These are phyloP conservation scores for Yamadazyma oceani DNA, from an alignment of 1,139 yeast genomes.

Conservation along the genomic window DNA sequence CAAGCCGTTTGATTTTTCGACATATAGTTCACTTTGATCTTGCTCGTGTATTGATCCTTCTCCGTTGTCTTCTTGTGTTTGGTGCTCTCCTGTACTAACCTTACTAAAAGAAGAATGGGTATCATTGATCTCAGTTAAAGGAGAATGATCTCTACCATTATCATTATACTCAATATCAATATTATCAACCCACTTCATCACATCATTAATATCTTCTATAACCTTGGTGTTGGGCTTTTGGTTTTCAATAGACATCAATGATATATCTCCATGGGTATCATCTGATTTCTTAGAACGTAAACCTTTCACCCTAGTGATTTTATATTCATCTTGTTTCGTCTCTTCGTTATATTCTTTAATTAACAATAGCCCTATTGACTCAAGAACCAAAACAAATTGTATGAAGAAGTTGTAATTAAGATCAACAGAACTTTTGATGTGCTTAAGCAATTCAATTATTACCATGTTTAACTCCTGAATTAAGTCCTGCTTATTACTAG, in stretches of 20 bases:
- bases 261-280: constrained; percentile 22
- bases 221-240: constrained; percentile 30
- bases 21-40: neutral
- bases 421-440: constrained; percentile 21
- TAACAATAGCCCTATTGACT: constrained; percentile 74
- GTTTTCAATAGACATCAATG: constrained; percentile 16
- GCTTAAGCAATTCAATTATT: constrained; percentile 21
- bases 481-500: constrained; percentile 30
- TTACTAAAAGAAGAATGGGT: constrained; percentile 16
- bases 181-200: constrained; percentile 31
- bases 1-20: constrained; percentile 12
- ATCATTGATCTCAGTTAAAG: constrained; percentile 12
- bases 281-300: constrained; percentile 44
- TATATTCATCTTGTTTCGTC: constrained; percentile 28
- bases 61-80: constrained; percentile 7
- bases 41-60: too few species aligned
- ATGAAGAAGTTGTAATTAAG: constrained; percentile 29
- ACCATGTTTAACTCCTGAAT: constrained; percentile 28
- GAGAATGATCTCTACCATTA: constrained; percentile 7
- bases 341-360: constrained; percentile 35
- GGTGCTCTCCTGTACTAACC: constrained; percentile 15
- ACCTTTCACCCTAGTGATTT: constrained; percentile 70
- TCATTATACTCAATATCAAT: constrained; percentile 25
- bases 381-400: constrained; percentile 62
- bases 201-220: constrained; percentile 26